These are phyloP conservation scores for Lunasporangiospora selenospora DNA, from an alignment of 192 early-diverging fungal genomes.

Conservation along the genomic window DNA sequence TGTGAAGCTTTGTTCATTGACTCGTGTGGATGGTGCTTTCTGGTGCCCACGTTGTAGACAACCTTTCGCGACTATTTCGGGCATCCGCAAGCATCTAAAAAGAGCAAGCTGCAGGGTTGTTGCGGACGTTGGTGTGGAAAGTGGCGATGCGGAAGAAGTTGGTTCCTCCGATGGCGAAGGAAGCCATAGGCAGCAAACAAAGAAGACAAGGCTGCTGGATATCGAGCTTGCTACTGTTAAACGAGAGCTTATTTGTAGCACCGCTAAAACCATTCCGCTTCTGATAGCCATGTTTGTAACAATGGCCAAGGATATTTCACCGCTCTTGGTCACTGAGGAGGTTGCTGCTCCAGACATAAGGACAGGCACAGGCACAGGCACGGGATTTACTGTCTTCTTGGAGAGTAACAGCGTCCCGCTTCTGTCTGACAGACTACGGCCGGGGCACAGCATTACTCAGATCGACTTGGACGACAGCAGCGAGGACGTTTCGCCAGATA, in stretches of 20 bases:
- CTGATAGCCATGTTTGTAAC: constrained; percentile 3
- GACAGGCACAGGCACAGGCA: too few species aligned
- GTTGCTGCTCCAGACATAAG: too few species aligned
- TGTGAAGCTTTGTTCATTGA: too few species aligned
- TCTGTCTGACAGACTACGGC: background rate
- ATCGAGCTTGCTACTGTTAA: background rate
- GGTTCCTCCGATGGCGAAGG: too few species aligned
- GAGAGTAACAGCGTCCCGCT: background rate
- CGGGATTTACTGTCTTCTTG: constrained; percentile 2
- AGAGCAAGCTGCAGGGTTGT: background rate
- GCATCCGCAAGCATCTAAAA: constrained; percentile 1
- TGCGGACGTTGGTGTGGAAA: too few species aligned
- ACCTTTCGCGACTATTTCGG: background rate
- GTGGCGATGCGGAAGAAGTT: too few species aligned
- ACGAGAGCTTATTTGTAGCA: background rate
- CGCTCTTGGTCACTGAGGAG: background rate
- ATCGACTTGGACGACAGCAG: constrained; percentile 3
- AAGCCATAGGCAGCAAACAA: background rate
- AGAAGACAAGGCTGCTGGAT: constrained; percentile 4
- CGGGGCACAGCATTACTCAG: constrained; percentile 1
- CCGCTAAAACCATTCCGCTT: constrained; percentile 1
- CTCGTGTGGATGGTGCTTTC: too few species aligned
- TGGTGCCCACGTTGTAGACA: background rate
- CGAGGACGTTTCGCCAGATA: background rate
- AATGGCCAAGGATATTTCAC: constrained; percentile 2